A percentile compares a stretch with the other conserved stretches of the same genome.
phyloP scores from a whole-genome alignment of 2,329 filamentous ascomycete species.

The Hymenoscyphus repandus region DNA sequence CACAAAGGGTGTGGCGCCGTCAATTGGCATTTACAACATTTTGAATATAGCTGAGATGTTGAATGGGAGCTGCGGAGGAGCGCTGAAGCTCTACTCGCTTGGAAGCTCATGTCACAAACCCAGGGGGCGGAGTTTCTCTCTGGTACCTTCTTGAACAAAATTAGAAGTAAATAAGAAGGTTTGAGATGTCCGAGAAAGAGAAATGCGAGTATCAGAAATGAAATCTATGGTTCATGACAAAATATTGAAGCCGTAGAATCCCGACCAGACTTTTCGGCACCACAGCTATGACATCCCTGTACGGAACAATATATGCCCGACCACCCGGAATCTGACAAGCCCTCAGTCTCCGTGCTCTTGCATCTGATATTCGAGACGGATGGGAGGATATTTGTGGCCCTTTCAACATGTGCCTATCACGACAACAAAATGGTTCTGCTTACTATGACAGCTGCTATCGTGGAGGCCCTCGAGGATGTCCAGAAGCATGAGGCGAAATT shows the following conservation, averaged over 20 bases:
- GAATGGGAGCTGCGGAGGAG: slow-evolving; percentile 36
- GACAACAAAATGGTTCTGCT: slow-evolving; percentile 62
- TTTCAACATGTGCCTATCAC: background rate
- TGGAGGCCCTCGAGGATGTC: slow-evolving; percentile 50
- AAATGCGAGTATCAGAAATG: background rate
- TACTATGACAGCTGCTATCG: slow-evolving; percentile 66
- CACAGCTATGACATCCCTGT: slow-evolving; percentile 12
- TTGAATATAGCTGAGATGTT: slow-evolving; percentile 33
- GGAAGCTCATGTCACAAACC: slow-evolving; percentile 46
- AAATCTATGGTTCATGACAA: slow-evolving; percentile 3
- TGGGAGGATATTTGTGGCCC: too few species aligned
- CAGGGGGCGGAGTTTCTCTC: background rate
- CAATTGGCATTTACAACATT: slow-evolving; percentile 37
- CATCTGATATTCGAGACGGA: background rate
- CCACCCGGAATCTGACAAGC: slow-evolving; percentile 15
- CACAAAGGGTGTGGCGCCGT: slow-evolving; percentile 8
- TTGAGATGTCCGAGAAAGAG: background rate
- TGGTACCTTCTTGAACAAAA: background rate
- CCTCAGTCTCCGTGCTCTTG: background rate
- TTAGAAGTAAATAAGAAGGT: background rate
- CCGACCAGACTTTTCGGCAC: slow-evolving; percentile 23
- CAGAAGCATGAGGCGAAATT: slow-evolving; percentile 14
- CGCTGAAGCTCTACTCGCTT: slow-evolving; percentile 44
- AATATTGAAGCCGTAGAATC: slow-evolving; percentile 17
- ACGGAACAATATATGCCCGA: slow-evolving; percentile 14